Evolutionary conservation across 2,329 filamentous ascomycete genomes (phyloP).

Genomic region (Zasmidium cellare): DNA sequence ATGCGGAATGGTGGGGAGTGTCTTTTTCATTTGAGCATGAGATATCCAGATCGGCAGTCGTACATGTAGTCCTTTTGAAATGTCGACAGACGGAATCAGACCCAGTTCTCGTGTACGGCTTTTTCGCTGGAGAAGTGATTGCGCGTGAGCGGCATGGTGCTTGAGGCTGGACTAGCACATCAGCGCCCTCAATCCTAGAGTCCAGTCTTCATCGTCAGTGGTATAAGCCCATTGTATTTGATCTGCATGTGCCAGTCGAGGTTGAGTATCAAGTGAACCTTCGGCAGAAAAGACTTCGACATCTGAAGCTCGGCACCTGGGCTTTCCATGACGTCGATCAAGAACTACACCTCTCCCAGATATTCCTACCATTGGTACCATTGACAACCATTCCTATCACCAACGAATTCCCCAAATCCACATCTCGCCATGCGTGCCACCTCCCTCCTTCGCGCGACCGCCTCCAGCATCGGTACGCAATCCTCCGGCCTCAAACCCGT

Average conservation of each 20-base stretch:
- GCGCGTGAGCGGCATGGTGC: no score
- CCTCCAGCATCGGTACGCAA: slow-evolving; percentile 34
- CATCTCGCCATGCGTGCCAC: slow-evolving; percentile 22
- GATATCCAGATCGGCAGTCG: background rate
- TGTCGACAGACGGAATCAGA: no score
- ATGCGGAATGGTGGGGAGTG: background rate
- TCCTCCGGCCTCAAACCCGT: slow-evolving; percentile 42
- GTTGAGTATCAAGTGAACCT: background rate
- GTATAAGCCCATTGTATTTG: no score
- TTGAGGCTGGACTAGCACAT: no score
- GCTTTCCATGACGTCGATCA: slow-evolving; percentile 4
- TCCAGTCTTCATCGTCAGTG: no score
- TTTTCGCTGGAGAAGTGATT: no score
- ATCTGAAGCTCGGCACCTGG: background rate
- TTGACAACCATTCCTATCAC: background rate
- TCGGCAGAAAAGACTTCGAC: background rate
- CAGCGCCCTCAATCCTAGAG: no score
- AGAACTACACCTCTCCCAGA: background rate
- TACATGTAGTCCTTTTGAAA: background rate
- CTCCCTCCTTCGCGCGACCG: slow-evolving; percentile 32
- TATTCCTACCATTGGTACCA: background rate
- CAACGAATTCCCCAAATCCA: background rate
- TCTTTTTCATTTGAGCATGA: no score
- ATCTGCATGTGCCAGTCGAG: no score
- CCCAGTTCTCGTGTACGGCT: no score